phyloP scores from a whole-genome alignment of 2,329 filamentous ascomycete species.

The Lecanicillium sp. region DNA sequence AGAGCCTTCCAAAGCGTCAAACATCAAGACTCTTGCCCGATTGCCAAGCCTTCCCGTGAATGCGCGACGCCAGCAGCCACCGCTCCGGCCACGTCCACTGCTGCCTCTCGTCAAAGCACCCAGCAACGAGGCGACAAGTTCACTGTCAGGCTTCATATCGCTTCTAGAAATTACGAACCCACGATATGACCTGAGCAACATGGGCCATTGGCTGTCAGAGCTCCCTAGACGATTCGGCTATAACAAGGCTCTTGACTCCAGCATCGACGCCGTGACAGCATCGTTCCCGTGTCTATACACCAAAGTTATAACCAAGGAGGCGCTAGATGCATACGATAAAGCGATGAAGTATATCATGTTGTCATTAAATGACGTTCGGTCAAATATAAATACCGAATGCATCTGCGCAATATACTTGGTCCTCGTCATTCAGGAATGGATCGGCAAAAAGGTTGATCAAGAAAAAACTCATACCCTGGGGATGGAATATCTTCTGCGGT shows the following conservation, averaged over 20 bases:
- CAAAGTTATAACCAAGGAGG: neutral
- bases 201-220: neutral
- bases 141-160: neutral
- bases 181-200: neutral
- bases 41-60: too few species aligned
- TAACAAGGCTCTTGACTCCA: neutral
- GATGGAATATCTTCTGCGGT: neutral
- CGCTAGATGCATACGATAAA: neutral
- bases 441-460: neutral
- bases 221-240: neutral
- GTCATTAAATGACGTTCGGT: neutral
- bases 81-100: too few species aligned
- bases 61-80: too few species aligned
- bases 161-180: neutral
- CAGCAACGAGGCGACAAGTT: too few species aligned
- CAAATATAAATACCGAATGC: neutral
- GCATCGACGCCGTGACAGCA: neutral
- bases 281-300: neutral
- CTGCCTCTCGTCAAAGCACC: too few species aligned
- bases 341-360: neutral
- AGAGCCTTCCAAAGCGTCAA: neutral
- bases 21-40: too few species aligned
- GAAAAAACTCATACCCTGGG: neutral
- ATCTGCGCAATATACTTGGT: neutral
- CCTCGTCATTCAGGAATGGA: neutral